Evolutionary conservation across 2,329 filamentous ascomycete genomes (phyloP), one percentile per base, ranked within the genome.

Genomic region (Bipolaris zeicola): DNA sequence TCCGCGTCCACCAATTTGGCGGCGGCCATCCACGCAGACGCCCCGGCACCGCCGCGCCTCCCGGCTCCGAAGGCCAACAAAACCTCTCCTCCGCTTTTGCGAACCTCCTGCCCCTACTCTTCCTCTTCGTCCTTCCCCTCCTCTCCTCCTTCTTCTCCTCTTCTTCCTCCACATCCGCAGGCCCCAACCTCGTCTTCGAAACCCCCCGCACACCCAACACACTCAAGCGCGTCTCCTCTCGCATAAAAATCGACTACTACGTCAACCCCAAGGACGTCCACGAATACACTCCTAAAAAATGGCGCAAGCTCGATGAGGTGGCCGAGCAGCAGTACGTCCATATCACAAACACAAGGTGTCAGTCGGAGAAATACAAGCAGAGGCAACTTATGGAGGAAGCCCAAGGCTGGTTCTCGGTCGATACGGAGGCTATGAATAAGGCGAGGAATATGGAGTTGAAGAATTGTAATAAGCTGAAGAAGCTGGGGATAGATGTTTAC

Each of bases 1-100:
- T 99, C 68, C 87, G 94, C 58, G 92, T 99, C 59, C 95, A 98
- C 76, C 94, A 97, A 74, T 98, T 99, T 76, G 94, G 93, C 66
- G 94, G 95, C 51, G 84, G 81, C 5, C 83, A 85, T 52, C 92
- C 93, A 22, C 85, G 92, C 66, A 83, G 89, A 77, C 84, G 95
- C 71, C 92, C 93, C 18, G 60, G 57, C n/a, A 76, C 71, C 16
- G 73, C 86, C 85, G 69, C 85, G 83, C 63, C 82, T 79, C 58
- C 82, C 77, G 65, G 78, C 80, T 61, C 78, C 78, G 70, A 81
- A 80, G 67, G 75, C 80, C 59, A 77, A 81, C 59, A 80, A 80
- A 43, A 81, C 83, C 47, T 83, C 81, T 47, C 75, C 77, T 69
- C 60, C 28, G 67, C 85, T 63, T 73, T 96, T 64, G 78, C 91